Conservation (phyloP, 257 asterid species). For the Gentiana macrophylla region DNA sequence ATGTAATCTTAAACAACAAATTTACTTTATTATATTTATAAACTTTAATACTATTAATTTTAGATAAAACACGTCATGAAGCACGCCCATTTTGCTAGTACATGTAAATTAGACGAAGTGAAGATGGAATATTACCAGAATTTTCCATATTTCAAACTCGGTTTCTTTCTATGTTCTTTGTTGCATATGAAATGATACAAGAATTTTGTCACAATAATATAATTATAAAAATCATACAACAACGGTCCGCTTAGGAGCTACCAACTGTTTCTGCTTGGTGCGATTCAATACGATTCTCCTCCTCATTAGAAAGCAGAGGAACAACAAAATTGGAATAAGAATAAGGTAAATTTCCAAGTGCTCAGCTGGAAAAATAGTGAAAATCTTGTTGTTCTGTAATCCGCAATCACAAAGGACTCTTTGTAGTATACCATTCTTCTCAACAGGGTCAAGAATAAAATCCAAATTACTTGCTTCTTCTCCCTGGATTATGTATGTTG, state of each 20-base stretch:
- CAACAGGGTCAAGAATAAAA: conserved; percentile 58
- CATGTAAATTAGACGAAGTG: no score
- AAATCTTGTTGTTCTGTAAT: conserved; percentile 18
- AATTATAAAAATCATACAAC: conserved; percentile 18
- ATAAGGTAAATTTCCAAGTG: conserved; percentile 31
- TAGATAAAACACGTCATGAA: no score
- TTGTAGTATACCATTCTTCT: conserved; percentile 16
- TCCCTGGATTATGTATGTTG: conserved; percentile 38
- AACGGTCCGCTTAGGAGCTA: conserved; percentile 29
- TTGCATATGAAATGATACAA: no score
- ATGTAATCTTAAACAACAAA: no score
- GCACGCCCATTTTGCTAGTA: no score
- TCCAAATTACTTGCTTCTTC: conserved; percentile 51
- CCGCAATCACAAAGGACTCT: conserved; percentile 29
- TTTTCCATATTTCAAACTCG: no score
- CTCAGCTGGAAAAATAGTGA: conserved; percentile 30
- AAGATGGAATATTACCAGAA: no score
- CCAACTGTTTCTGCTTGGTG: conserved; percentile 32
- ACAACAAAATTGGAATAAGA: conserved; percentile 33
- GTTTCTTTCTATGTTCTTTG: no score
- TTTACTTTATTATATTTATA: no score
- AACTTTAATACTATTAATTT: no score
- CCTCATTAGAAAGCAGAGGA: conserved; percentile 57
- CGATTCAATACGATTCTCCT: conserved; percentile 35
- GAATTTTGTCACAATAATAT: no score